A percentile compares a stretch with the other conserved stretches of the same genome.
phyloP scores from a whole-genome alignment of 1,284 basidiomycete genomes.

The Phellopilus nigrolimitatus region DNA sequence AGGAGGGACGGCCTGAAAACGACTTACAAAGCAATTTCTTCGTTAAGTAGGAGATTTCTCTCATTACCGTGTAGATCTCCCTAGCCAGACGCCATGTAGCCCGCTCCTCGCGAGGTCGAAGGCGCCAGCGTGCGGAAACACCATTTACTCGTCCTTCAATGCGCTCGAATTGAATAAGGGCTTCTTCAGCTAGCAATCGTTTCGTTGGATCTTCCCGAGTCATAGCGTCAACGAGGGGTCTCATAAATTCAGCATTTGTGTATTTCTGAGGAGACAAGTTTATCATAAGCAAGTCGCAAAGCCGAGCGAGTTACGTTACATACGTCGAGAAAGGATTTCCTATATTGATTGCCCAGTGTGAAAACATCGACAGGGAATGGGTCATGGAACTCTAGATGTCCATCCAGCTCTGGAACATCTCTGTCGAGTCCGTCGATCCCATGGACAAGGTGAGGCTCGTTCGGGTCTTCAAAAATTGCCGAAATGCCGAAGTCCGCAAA shows the following conservation, averaged over 20 bases:
- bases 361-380: conserved; percentile 13
- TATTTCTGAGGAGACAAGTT: conserved; percentile 24
- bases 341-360: conserved; percentile 6
- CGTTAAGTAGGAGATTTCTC: background rate
- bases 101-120: background rate
- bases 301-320: background rate
- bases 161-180: conserved; percentile 1
- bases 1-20: too few relatives aligned
- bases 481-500: conserved; percentile 31
- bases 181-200: conserved; percentile 23
- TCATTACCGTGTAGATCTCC: too few relatives aligned
- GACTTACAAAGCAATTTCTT: too few relatives aligned
- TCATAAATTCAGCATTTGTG: conserved; percentile 24
- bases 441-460: background rate
- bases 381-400: background rate
- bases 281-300: background rate
- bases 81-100: too few relatives aligned
- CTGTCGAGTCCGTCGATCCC: conserved; percentile 3
- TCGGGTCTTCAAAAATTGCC: conserved; percentile 8
- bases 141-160: background rate
- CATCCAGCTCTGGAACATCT: conserved; percentile 5
- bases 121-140: background rate
- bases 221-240: conserved; percentile 24
- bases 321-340: conserved; percentile 5
- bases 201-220: conserved; percentile 19